Base-by-base conservation (phyloP, 1,139 yeast genomes). In the Kodamaea derodonti region DNA sequence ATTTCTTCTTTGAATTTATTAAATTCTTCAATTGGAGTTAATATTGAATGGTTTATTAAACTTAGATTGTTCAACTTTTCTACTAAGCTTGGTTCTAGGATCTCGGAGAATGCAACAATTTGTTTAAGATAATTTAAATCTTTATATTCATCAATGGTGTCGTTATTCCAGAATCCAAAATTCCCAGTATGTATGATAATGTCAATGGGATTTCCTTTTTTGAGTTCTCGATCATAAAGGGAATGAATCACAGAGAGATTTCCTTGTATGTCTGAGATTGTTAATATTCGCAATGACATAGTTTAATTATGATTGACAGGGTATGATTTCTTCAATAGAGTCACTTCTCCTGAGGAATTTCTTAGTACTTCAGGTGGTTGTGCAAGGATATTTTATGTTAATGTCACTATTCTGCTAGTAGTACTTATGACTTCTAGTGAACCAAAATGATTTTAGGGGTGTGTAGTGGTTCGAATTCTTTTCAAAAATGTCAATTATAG, bases 161-260 rank as follows among this genome's bases (percentile, higher is more conserved):
- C 72, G 24, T 59, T 58, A 49, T 82, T 84, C 62, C 84, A 78
- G 52, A 84, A 82, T 12, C 95, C 95, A 60, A 84, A 84, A 46
- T 81, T 82, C 12, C 94, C 94, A 2, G 88, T 80, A 52, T 84
- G 94, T 12, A 84, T 63, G 23, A 84, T 71, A 20, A 70, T 29
- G 42, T 58, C 58, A 11, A 55, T 39, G 6, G 48, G 45, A 9
- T 33, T 37, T 16, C 43, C 39, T 29, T 24, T 38, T 14, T 25
- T 33, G 11, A 35, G 29, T 27, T 55, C 51, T 11, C 42, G 39
- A 9, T 49, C 38, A 36, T 50, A 54, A 14, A 58, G 37, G 15
- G 43, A 42, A 3, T 37, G 39, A 20, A 54, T 35, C 5, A 51
- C 47, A 26, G 52, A 47, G 39, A 62, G 48, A 42, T 62, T 57